Percentiles rank a stretch among this genome's conserved stretches.
phyloP scores from a whole-genome alignment of 225 moss, liverwort and hornwort genomes.

The Bryum argenteum region DNA sequence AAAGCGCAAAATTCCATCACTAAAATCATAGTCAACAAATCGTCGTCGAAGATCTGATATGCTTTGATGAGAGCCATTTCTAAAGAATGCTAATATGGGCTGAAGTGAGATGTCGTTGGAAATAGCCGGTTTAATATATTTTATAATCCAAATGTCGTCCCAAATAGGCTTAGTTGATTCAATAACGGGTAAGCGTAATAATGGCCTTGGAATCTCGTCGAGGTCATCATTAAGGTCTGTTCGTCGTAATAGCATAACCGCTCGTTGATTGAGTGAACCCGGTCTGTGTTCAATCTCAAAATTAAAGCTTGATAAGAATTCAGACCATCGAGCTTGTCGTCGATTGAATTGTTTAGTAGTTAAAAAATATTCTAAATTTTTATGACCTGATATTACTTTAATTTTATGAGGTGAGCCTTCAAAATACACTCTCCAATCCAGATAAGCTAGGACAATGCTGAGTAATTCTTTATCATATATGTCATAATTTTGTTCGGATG shows the following conservation, averaged over 20 bases:
- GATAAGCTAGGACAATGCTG: not conserved
- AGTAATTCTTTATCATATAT: not conserved
- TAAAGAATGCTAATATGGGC: slow-evolving; percentile 1
- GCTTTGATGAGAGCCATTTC: not conserved
- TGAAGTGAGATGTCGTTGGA: not conserved
- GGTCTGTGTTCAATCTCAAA: not conserved
- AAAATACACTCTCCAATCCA: not conserved
- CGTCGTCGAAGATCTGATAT: not conserved
- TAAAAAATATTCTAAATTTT: too few relatives aligned
- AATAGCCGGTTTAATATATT: not conserved
- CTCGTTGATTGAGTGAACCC: not conserved
- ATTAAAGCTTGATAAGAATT: not conserved
- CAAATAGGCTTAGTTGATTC: not conserved
- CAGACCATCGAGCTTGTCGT: not conserved
- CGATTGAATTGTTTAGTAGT: too few relatives aligned
- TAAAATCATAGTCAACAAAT: not conserved
- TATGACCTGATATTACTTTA: too few relatives aligned
- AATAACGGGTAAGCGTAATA: not conserved
- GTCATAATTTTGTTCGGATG: too few relatives aligned
- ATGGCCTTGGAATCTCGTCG: not conserved
- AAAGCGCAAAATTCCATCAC: not conserved
- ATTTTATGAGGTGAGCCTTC: not conserved
- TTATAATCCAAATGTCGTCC: not conserved
- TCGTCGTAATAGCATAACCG: not conserved
- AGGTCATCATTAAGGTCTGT: not conserved